Percentiles rank a stretch among this genome's conserved stretches.
Evolutionary conservation across 2,329 filamentous ascomycete genomes (phyloP).

Genomic region (Kalaharituber pfeilii): DNA sequence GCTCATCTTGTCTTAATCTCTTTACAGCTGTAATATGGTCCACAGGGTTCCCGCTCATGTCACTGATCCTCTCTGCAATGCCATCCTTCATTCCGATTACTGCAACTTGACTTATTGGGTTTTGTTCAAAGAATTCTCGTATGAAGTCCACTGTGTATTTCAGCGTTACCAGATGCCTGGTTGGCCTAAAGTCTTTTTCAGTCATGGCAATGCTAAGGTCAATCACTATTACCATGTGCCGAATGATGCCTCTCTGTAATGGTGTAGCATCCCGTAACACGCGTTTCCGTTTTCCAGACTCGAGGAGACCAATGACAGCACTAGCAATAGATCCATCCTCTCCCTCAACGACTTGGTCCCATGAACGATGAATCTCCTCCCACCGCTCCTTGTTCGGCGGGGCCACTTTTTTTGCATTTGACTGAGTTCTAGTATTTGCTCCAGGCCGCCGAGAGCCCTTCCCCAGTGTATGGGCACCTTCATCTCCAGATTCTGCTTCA

Average conservation of each 20-base stretch:
- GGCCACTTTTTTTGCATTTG: conserved; percentile 18
- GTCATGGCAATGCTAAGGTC: conserved; percentile 89
- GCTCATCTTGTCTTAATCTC: conserved; percentile 43
- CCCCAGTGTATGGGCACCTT: conserved; percentile 25
- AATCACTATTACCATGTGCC: conserved; percentile 78
- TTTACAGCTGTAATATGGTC: conserved; percentile 69
- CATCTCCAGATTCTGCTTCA: conserved; percentile 32
- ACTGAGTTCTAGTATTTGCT: conserved; percentile 20
- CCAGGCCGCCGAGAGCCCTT: conserved; percentile 23
- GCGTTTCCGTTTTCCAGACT: conserved; percentile 66
- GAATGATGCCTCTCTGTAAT: conserved; percentile 87
- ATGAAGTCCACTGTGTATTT: conserved; percentile 77
- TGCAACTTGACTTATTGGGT: conserved; percentile 88
- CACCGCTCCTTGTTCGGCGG: conserved; percentile 25
- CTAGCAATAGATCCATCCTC: conserved; percentile 61
- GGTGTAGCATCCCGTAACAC: conserved; percentile 85
- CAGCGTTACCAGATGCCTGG: conserved; percentile 63
- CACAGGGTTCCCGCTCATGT: conserved; percentile 78
- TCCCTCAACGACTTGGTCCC: conserved; percentile 58
- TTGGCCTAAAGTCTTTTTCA: conserved; percentile 87
- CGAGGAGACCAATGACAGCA: conserved; percentile 53
- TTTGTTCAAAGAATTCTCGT: conserved; percentile 92
- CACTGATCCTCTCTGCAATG: conserved; percentile 65
- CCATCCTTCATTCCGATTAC: conserved; percentile 90
- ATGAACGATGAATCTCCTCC: conserved; percentile 30